Base-by-base conservation (phyloP, 2,329 filamentous ascomycete species). In the Trichoderma aggressivum region DNA sequence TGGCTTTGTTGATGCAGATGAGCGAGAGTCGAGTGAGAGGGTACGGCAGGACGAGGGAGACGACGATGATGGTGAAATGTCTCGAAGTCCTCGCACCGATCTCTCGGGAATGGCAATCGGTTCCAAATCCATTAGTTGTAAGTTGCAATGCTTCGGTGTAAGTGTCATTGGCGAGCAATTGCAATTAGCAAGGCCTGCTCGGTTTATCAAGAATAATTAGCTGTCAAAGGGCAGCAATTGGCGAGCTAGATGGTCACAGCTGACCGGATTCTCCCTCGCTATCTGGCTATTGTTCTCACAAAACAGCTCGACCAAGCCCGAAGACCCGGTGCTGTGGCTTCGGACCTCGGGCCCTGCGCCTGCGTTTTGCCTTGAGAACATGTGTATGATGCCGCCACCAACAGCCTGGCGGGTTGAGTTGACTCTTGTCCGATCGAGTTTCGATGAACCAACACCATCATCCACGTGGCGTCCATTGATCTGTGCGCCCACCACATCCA, bases 401-500 rank as follows among this genome's bases (percentile, higher is more conserved):
- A 70, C 61, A 61, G 21, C 32, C 24, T 58, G 28, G 8, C 21
- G 2, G n/a, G n/a, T 36, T 7, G 11, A 61, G 32, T 47, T 7
- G 53, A 50, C 36, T 50, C 28, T 60, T 60, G 12, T 34, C 36
- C 50, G 36, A 28, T 60, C n/a, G 10, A 21, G 6, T 60, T n/a
- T n/a, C 14, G 12, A 26, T 11, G 28, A 55, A 28, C 36, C n/a
- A 53, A 73, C 73, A 74, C 8, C 58, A 65, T 66, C 74, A 67
- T 59, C 28, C 7, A 34, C 11, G 59, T 39, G 47, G 66, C 64
- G 21, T 53, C 14, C 34, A 30, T 53, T 56, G 70, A 74, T 69
- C 75, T 61, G 74, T 74, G 72, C 73, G 70, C 66, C 53, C 60
- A 74, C 66, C 71, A 73, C 64, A 24, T 43, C 16, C 34, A 28